phyloP scores from a whole-genome alignment of 116 monocot genomes.

The Trichopus zeylanicus region DNA sequence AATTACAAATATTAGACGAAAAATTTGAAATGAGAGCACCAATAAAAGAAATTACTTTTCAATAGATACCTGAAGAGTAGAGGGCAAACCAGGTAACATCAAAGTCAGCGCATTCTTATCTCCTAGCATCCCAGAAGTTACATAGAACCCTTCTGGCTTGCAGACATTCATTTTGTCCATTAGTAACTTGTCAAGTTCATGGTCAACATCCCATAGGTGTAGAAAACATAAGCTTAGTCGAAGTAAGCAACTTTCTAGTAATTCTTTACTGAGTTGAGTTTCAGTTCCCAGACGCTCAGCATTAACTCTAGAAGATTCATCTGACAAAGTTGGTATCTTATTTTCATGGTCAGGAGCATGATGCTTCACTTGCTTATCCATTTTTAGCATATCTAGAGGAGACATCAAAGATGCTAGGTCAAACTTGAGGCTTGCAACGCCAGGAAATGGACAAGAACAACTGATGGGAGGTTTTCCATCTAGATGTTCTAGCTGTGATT shows the following conservation, averaged over 20 bases:
- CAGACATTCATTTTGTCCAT: conserved; percentile 63
- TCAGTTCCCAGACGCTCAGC: conserved; percentile 18
- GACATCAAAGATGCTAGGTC: conserved; percentile 67
- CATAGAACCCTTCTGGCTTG: conserved; percentile 56
- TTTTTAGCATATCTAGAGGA: conserved; percentile 2
- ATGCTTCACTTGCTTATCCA: conserved; percentile 16
- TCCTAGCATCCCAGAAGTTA: conserved; percentile 66
- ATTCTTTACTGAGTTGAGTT: conserved; percentile 23
- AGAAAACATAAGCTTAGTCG: conserved; percentile 76
- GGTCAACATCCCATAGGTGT: conserved; percentile 87
- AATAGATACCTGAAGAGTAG: conserved; percentile 66
- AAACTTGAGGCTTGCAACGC: conserved; percentile 64
- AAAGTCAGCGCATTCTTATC: conserved; percentile 78
- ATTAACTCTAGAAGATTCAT: conserved; percentile 11
- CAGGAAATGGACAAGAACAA: conserved; percentile 77
- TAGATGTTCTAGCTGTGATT: conserved; percentile 8
- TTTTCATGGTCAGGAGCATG: conserved; percentile 12
- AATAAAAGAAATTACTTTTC: conserved; percentile 6
- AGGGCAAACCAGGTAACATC: conserved; percentile 67
- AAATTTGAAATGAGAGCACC: neutral
- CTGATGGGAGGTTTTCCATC: conserved; percentile 47
- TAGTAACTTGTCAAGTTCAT: conserved; percentile 68
- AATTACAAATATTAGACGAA: neutral
- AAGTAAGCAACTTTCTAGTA: conserved; percentile 54
- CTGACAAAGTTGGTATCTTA: conserved; percentile 7